These are phyloP conservation scores for Yamadazyma membranifaciens DNA, from an alignment of 1,139 yeast species.

Conservation along the genomic window DNA sequence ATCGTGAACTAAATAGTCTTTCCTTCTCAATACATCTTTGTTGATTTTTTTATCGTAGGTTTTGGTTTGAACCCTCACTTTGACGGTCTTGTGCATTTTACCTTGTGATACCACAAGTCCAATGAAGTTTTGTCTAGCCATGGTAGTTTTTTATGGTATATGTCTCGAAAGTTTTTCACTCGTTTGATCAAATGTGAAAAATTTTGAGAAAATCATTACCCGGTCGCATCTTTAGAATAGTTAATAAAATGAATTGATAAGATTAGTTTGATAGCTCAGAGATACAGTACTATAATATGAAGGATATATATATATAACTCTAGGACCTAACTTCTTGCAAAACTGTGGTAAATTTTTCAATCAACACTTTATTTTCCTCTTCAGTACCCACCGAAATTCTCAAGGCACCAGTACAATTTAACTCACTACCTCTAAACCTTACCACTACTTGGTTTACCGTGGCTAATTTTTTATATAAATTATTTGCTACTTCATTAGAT, in stretches of 20 bases:
- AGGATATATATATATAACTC: too few species aligned
- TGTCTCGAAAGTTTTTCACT: slow-evolving; percentile 7
- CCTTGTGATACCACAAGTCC: slow-evolving; percentile 96
- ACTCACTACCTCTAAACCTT: slow-evolving; percentile 86
- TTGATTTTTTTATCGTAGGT: slow-evolving; percentile 68
- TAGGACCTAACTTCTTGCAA: neutral
- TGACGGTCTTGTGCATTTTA: slow-evolving; percentile 92
- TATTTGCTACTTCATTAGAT: slow-evolving; percentile 64
- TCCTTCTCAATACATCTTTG: slow-evolving; percentile 74
- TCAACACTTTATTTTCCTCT: slow-evolving; percentile 62
- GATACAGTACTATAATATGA: neutral
- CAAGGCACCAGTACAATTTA: slow-evolving; percentile 83
- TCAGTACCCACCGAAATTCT: slow-evolving; percentile 85
- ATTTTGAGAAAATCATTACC: slow-evolving; percentile 2
- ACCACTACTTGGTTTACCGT: slow-evolving; percentile 74
- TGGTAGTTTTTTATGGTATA: slow-evolving; percentile 20
- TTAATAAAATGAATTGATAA: neutral
- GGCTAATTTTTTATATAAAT: slow-evolving; percentile 70
- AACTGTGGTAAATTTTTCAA: slow-evolving; percentile 44
- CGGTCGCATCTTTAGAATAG: neutral
- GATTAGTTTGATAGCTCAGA: neutral
- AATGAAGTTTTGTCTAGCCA: slow-evolving; percentile 88
- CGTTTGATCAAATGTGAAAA: slow-evolving; percentile 1
- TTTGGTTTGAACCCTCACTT: slow-evolving; percentile 80
- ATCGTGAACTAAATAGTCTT: slow-evolving; percentile 89